Base-by-base conservation (phyloP, 2,329 filamentous ascomycete species). In the Diaporthe citri region DNA sequence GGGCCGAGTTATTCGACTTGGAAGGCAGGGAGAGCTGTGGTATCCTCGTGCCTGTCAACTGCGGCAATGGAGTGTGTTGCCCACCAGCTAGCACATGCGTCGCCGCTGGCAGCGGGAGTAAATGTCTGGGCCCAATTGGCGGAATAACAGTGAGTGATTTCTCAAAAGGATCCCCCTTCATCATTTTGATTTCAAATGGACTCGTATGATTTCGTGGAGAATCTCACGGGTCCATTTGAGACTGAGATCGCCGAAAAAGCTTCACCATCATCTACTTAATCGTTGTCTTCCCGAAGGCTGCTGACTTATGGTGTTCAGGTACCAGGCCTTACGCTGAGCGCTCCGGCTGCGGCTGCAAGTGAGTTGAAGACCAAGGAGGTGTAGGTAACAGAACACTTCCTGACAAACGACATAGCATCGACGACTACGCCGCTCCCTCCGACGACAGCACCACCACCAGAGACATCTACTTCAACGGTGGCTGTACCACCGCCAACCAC, bases 31-130 rank as follows among this genome's bases (percentile, higher is more conserved):
- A 67, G 46, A 67, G 13, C 9, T 67, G 64, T 12, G 31, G 31
- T 1, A 8, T 52, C 9, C 46, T 67, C 22, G 64, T 67, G 31
- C 69, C 69, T 25, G 55, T 72, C 41, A 22, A 72, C 55, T 72
- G 69, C 46, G 69, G 55, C 1, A 72, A 72, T 51, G 69, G 69
- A 2, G 55, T 72, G 4, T 72, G 69, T 34, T 72, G 69, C 46
- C 69, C 69, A 5, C 69, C 43, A 31, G 41, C 34, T n/a, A 72
- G 69, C 28, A 34, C 56, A 22, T 72, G 69, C 34, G 41, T 72
- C 28, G 22, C 69, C 12, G 43, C 55, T 25, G 52, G 52, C 20
- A 59, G 43, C 41, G 69, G 69, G 46, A 67, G 64, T 39, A 67
- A 52, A 9, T 67, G 64, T 28, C 31, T 22, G n/a, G 31, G 31